Evolutionary conservation across 2,329 filamentous ascomycete species (phyloP), one percentile per base, ranked within the genome.

Genomic region (Ceratocystis destructans): DNA sequence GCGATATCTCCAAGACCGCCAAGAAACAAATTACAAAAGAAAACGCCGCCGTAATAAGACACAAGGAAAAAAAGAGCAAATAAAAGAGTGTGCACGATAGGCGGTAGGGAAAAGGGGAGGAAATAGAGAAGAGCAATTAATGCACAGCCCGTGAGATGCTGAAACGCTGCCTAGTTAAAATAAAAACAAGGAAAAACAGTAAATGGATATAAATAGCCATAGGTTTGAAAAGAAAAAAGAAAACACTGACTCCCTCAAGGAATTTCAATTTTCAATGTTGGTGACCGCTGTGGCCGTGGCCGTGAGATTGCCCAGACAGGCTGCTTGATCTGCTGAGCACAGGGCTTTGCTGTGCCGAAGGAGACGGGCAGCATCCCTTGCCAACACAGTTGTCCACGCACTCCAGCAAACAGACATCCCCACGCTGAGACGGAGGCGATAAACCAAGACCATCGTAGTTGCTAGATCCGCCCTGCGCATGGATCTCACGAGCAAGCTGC

Each of bases 361-460:
- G 63, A 41, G 66, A 67, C 15, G 74, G 71, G 70, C 79, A 81
- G 73, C 79, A 81, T 15, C 78, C 78, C 71, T 76, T 74, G 17
- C 73, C 78, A 2, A 75, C 73, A 67, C 79, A 81, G 67, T 80
- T 73, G 61, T 81, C 79, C 8, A 80, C 77, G 65, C 79, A 81
- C 69, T 81, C 81, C 2, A 85, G 75, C 45, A 85, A 74, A 69
- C 81, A 83, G 41, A 64, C 55, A 44, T 66, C 67, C n/a, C 70
- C 48, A 72, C 70, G 33, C 71, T 70, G 61, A 71, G 20, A 73
- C 71, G 17, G 71, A 74, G 69, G 74, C 73, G 62, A 73, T 73
- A 22, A 74, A 22, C 53, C 64, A 4, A 67, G 65, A 3, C 70
- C 65, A 75, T 74, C 8, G 50, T 69, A 66, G 68, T 75, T 70